Evolutionary conservation across 768 basidiomycete genomes (phyloP).

Genomic region (Lentinus tigrinus): DNA sequence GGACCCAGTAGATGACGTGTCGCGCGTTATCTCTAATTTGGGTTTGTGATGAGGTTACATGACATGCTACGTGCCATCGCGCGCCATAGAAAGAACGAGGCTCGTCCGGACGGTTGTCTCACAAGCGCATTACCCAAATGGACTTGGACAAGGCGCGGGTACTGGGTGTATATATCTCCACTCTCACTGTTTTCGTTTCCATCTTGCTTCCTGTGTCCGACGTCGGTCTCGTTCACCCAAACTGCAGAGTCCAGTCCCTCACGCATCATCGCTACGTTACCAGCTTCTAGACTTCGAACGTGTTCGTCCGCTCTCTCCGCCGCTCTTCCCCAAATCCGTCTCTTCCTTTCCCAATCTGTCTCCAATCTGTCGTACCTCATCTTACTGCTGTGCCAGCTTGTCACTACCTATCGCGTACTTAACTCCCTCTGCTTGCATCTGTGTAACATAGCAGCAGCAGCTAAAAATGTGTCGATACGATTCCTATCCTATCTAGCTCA

Average conservation of each 20-base stretch:
- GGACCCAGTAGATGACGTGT: conserved; percentile 65
- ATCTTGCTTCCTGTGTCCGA: neutral
- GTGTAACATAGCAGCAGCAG: conserved; percentile 20
- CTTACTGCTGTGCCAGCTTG: conserved; percentile 20
- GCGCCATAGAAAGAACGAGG: conserved; percentile 9
- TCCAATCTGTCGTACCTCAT: conserved; percentile 13
- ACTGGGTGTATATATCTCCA: conserved; percentile 17
- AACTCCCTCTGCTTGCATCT: conserved; percentile 15
- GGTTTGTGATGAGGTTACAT: conserved; percentile 25
- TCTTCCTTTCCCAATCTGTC: conserved; percentile 6
- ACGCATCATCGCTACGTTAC: conserved; percentile 16
- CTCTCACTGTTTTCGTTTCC: neutral
- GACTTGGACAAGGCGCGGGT: conserved; percentile 1
- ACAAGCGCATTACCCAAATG: conserved; percentile 12
- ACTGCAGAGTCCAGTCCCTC: conserved; percentile 10
- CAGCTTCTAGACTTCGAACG: conserved; percentile 15
- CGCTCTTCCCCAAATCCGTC: conserved; percentile 2
- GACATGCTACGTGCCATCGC: neutral
- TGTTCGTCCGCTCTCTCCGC: conserved; percentile 17
- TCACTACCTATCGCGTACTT: conserved; percentile 13
- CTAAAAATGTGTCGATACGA: conserved; percentile 22
- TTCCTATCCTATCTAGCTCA: conserved; percentile 18
- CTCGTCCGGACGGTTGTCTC: conserved; percentile 8
- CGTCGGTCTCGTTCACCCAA: neutral
- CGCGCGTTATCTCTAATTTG: conserved; percentile 68